phyloP scores from a whole-genome alignment of 1,139 yeast species.

The Scheffersomyces insectosa region DNA sequence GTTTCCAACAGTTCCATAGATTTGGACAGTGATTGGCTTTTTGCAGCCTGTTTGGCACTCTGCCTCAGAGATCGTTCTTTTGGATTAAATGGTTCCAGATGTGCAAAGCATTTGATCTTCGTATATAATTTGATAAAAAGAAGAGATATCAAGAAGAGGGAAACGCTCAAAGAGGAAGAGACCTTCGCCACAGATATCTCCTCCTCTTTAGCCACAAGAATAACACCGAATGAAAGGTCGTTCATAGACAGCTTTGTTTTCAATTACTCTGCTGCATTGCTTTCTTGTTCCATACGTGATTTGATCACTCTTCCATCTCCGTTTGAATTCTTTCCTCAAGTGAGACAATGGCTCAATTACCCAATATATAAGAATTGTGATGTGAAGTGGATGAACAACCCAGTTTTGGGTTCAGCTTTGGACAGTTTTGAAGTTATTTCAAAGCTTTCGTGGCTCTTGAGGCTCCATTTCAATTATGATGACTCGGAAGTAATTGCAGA shows the following conservation, averaged over 20 bases:
- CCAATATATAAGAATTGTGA: slow-evolving; percentile 26
- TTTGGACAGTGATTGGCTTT: slow-evolving; percentile 28
- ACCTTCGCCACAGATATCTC: background rate
- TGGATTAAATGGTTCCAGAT: slow-evolving; percentile 25
- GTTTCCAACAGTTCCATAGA: slow-evolving; percentile 9
- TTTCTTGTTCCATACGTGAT: slow-evolving; percentile 24
- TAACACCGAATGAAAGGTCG: slow-evolving; percentile 28
- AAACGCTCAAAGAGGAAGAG: slow-evolving; percentile 18
- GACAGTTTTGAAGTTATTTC: slow-evolving; percentile 34
- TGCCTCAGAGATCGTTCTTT: slow-evolving; percentile 33
- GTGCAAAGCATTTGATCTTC: slow-evolving; percentile 25
- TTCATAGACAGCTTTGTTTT: slow-evolving; percentile 38
- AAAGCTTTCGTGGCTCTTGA: slow-evolving; percentile 38
- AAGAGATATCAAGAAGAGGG: slow-evolving; percentile 5
- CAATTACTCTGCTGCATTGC: slow-evolving; percentile 30
- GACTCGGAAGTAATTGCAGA: background rate
- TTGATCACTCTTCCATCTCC: slow-evolving; percentile 34
- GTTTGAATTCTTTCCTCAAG: slow-evolving; percentile 28
- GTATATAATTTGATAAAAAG: slow-evolving; percentile 14
- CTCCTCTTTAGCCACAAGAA: slow-evolving; percentile 1
- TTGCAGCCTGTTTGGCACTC: slow-evolving; percentile 35
- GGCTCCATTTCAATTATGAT: slow-evolving; percentile 19
- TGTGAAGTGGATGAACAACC: slow-evolving; percentile 16
- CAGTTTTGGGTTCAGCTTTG: slow-evolving; percentile 15
- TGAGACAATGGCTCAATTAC: slow-evolving; percentile 25